Percentiles rank a stretch among this genome's conserved stretches.
Conservation (phyloP, 2,329 filamentous ascomycete genomes). For the Claviceps maximensis region DNA sequence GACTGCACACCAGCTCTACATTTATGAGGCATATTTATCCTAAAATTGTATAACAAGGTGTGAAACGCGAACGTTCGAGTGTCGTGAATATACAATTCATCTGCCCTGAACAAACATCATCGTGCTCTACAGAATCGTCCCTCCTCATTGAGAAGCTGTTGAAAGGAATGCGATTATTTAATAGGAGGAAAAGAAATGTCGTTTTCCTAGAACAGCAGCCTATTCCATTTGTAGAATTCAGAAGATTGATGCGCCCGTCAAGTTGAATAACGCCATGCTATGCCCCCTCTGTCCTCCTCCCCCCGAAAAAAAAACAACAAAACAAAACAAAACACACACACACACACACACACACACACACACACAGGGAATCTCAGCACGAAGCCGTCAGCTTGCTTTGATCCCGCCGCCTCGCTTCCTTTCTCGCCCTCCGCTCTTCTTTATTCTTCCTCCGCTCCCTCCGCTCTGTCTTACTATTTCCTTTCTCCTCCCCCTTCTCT, state of each 20-base stretch:
- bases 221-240: background rate
- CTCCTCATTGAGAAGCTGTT: no score
- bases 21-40: background rate
- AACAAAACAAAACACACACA: background rate
- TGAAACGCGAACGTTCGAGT: background rate
- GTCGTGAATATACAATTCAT: background rate
- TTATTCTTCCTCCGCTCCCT: slow-evolving; percentile 11
- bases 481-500: slow-evolving; percentile 17
- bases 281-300: no score
- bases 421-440: slow-evolving; percentile 32
- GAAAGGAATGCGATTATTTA: no score
- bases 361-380: background rate
- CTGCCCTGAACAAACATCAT: background rate
- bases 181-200: background rate
- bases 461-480: slow-evolving; percentile 10
- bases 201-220: background rate
- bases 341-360: background rate
- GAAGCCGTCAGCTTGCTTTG: slow-evolving; percentile 17
- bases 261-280: slow-evolving; percentile 5
- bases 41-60: background rate
- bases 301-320: background rate
- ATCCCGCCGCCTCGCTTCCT: slow-evolving; percentile 28
- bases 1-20: background rate
- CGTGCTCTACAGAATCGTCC: no score
- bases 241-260: background rate